Base-by-base conservation (phyloP, 352 stramenopile genomes). In the Phytophthora aleatoria region DNA sequence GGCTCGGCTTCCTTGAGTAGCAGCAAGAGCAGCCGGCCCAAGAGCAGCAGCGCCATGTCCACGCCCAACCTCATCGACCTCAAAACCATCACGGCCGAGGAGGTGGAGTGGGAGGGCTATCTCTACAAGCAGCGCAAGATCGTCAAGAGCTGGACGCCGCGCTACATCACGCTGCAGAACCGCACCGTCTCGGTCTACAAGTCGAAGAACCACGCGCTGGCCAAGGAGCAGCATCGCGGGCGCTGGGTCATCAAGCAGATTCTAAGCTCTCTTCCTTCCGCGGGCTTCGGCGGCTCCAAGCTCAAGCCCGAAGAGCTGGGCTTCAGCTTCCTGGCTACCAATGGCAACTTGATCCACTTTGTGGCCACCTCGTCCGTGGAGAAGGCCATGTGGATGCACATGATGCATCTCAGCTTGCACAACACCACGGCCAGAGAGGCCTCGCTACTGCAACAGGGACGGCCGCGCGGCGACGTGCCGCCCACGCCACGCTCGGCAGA, bases 101-200 rank as follows among this genome's bases (percentile, higher is more conserved):
- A 94, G 49, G 64, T 95, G 49, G 87, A 96, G 71, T 96, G 87
- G 87, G 87, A 96, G 60, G 87, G 87, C 2, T 96, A 96, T 59
- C 58, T 96, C 12, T 96, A 94, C 77, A 96, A 96, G 72, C 87
- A 96, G 65, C 84, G 85, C 63, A 93, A 94, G 74, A 85, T 96
- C 60, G 87, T 96, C 52, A 94, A 94, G 77, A 94, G 84, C 75
- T 96, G 87, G 87, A 93, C 82, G 44, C 85, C 84, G 42, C 83
- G 87, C 2, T 96, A 96, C 70, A 91, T 94, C 51, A 96, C 85
- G 65, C 69, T 96, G 35, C 78, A 92, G 70, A 91, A 92, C 68
- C 75, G 82, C 50, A 90, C 83, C 8, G 57, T 94, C 35, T 87
- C 85, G 9, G 83, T 93, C 33, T 96, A 94, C 80, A 94, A 94